Evolutionary conservation across 208 protist species (phyloP).

Genomic region (Novymonas esmeraldas): DNA sequence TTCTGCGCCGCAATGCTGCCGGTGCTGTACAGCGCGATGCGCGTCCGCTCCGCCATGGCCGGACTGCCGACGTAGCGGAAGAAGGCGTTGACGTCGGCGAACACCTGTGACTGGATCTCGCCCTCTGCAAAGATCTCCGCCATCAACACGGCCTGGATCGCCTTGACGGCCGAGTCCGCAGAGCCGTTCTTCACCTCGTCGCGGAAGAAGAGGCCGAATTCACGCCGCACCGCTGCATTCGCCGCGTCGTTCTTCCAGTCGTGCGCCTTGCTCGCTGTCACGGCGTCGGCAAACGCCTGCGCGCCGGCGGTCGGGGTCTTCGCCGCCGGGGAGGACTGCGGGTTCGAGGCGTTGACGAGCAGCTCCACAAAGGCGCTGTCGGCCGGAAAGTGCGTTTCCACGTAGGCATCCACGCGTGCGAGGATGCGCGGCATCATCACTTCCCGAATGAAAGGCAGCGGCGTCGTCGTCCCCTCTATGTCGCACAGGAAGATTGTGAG

Average conservation of each 20-base stretch:
- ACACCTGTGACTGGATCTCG: constrained; percentile 29
- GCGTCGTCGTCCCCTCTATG: constrained; percentile 88
- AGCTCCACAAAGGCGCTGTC: constrained; percentile 20
- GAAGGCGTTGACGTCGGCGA: constrained; percentile 42
- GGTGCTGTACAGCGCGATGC: constrained; percentile 85
- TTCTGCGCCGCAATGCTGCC: constrained; percentile 72
- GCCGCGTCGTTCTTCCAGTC: constrained; percentile 12
- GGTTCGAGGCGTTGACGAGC: constrained; percentile 16
- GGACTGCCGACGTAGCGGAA: constrained; percentile 21
- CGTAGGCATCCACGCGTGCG: constrained; percentile 37
- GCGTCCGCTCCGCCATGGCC: not conserved
- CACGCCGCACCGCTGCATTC: constrained; percentile 18
- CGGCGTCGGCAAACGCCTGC: constrained; percentile 4
- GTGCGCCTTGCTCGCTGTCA: not conserved
- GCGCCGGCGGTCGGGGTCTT: constrained; percentile 1
- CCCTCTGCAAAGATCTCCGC: constrained; percentile 18
- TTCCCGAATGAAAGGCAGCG: constrained; percentile 71
- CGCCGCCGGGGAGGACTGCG: constrained; percentile 3
- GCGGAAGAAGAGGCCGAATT: constrained; percentile 35
- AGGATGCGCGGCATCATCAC: constrained; percentile 57
- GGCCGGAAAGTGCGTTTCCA: constrained; percentile 44
- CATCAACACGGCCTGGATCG: constrained; percentile 78
- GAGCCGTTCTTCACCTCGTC: constrained; percentile 20
- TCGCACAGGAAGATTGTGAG: constrained; percentile 60
- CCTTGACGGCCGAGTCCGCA: constrained; percentile 55